Evolutionary conservation across 2,329 filamentous ascomycete species (phyloP).

Genomic region (Clarireedia hainanense): DNA sequence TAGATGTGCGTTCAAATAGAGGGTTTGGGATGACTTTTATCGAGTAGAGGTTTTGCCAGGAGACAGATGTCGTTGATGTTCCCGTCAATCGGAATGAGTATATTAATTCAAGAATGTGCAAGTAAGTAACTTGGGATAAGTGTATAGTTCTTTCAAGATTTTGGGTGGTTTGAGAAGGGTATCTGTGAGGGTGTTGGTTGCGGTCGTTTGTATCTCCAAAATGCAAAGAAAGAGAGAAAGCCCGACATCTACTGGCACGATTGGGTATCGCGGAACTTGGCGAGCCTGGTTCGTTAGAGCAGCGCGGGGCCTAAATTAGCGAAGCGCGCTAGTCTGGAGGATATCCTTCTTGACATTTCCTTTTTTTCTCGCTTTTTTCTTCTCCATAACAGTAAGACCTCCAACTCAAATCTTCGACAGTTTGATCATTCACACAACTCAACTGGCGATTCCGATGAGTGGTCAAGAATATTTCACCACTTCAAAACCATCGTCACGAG

Average conservation of each 20-base stretch:
- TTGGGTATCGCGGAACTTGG: background rate
- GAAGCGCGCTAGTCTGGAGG: conserved; percentile 5
- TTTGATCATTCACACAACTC: conserved; percentile 43
- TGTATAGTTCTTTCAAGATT: too few species aligned
- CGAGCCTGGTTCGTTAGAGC: conserved; percentile 5
- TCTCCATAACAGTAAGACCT: conserved; percentile 50
- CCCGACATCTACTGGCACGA: too few species aligned
- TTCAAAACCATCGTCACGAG: conserved; percentile 82
- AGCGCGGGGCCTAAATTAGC: conserved; percentile 10
- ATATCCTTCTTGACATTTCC: conserved; percentile 11
- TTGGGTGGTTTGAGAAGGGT: too few species aligned
- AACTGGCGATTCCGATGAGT: conserved; percentile 64
- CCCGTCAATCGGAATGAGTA: too few species aligned
- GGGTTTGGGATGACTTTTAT: background rate
- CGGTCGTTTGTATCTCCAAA: too few species aligned
- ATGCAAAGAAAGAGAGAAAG: too few species aligned
- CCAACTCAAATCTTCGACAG: conserved; percentile 69
- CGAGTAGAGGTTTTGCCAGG: too few species aligned
- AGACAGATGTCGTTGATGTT: too few species aligned
- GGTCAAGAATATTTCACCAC: conserved; percentile 61
- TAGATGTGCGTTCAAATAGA: conserved; percentile 1
- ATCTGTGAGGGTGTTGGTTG: too few species aligned
- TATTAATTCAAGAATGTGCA: too few species aligned
- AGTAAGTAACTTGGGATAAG: too few species aligned
- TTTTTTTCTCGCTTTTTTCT: conserved; percentile 19